Percentiles rank a stretch among this genome's conserved stretches.
Conservation (phyloP, 495 filamentous ascomycete genomes). For the Glutinoglossum americanum region DNA sequence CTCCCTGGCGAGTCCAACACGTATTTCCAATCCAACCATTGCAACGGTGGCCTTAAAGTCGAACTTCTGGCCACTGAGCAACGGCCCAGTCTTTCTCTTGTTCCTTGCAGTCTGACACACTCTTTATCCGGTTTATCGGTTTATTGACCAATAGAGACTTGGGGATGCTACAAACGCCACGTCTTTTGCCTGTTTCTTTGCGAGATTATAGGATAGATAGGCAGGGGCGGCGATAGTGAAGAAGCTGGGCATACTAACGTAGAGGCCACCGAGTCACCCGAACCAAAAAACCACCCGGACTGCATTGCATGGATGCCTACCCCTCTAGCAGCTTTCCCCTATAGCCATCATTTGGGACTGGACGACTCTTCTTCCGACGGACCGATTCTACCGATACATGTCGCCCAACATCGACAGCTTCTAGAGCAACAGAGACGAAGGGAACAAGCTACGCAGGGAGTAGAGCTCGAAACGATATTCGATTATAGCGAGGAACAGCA, state of each 20-base stretch:
- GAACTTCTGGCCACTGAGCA: not conserved
- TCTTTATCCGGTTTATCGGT: not conserved
- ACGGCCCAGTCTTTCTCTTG: not conserved
- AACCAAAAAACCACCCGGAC: not conserved
- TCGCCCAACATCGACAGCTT: conserved; percentile 8
- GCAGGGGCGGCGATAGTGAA: not conserved
- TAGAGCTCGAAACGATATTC: not conserved
- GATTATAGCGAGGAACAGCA: not conserved
- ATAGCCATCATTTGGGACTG: not conserved
- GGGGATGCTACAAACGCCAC: not conserved
- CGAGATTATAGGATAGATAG: not conserved
- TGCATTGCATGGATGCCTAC: conserved; percentile 16
- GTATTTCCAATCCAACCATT: too few relatives aligned
- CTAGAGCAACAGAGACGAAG: not conserved
- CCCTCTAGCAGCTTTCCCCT: conserved; percentile 10
- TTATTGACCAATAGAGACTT: not conserved
- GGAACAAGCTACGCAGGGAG: not conserved
- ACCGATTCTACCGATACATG: conserved; percentile 9
- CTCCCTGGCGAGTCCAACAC: not conserved
- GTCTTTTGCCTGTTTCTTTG: not conserved
- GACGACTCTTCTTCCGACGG: conserved; percentile 5
- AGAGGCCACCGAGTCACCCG: not conserved
- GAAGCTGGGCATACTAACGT: not conserved
- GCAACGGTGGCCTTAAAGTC: not conserved
- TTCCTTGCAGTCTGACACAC: not conserved